Evolutionary conservation across 352 stramenopile genomes (phyloP).

Genomic region (Aphanomyces invadans): DNA sequence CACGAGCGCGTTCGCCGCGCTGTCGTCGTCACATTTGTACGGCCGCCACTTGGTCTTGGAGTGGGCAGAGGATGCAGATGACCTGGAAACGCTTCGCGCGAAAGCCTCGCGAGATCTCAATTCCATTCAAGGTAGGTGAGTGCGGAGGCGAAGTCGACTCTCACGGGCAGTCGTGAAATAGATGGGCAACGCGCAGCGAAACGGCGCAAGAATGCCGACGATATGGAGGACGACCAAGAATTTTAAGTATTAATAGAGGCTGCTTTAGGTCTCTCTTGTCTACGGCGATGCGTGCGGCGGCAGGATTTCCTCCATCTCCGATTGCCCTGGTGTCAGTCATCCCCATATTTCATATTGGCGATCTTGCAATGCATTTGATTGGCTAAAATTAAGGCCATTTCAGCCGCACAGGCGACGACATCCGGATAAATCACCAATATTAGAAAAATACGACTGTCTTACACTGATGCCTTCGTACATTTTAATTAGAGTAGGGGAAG

Average conservation of each 20-base stretch:
- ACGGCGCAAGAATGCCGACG: conserved; percentile 14
- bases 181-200: conserved; percentile 21
- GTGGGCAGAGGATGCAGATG: conserved; percentile 89
- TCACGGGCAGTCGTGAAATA: not conserved
- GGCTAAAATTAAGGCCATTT: conserved; percentile 10
- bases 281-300: not conserved
- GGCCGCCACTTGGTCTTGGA: conserved; percentile 98
- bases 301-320: not conserved
- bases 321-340: too few relatives aligned
- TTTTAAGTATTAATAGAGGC: conserved; percentile 22
- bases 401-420: not conserved
- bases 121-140: conserved; percentile 50
- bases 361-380: conserved; percentile 4
- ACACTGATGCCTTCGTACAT: too few relatives aligned
- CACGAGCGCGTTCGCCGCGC: conserved; percentile 82
- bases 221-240: conserved; percentile 21
- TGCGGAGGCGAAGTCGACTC: too few relatives aligned
- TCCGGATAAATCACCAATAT: conserved; percentile 5
- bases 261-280: not conserved
- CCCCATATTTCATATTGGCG: too few relatives aligned
- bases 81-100: conserved; percentile 74
- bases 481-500: conserved; percentile 1
- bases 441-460: not conserved
- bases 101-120: conserved; percentile 71
- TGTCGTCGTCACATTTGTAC: conserved; percentile 97